Conservation (phyloP, 1,139 yeast species). For the Hyphopichia fennica region DNA sequence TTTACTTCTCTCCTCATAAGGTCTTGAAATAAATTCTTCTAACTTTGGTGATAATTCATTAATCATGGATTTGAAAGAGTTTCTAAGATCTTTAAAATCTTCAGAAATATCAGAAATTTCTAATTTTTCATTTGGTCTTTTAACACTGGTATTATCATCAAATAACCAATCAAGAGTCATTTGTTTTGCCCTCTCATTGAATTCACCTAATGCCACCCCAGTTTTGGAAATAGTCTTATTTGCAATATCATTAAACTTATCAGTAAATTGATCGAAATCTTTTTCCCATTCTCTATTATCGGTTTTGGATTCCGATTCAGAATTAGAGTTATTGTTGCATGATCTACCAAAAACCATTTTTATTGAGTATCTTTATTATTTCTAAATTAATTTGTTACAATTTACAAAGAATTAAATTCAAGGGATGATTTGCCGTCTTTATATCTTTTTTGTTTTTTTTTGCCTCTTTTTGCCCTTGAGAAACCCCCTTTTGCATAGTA, state of each 20-base stretch:
- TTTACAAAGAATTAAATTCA: too few species aligned
- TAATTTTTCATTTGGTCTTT: neutral
- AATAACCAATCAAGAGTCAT: constrained; percentile 17
- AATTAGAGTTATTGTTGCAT: neutral
- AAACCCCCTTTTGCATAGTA: too few species aligned
- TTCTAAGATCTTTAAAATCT: constrained; percentile 4
- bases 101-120: constrained; percentile 5
- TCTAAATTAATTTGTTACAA: too few species aligned
- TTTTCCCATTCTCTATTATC: neutral
- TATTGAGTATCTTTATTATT: too few species aligned
- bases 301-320: neutral
- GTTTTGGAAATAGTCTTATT: neutral
- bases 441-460: neutral
- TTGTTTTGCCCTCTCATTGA: constrained; percentile 22
- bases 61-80: neutral
- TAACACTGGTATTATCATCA: constrained; percentile 4
- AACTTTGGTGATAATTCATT: neutral
- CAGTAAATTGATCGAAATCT: neutral
- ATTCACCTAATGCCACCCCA: neutral
- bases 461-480: too few species aligned
- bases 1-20: neutral
- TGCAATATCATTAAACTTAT: neutral
- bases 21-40: constrained; percentile 4
- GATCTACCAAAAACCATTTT: neutral
- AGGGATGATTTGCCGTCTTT: neutral